Conservation (phyloP, 371 early-diverging fungal genomes). For the Zopfochytrium polystomum region DNA sequence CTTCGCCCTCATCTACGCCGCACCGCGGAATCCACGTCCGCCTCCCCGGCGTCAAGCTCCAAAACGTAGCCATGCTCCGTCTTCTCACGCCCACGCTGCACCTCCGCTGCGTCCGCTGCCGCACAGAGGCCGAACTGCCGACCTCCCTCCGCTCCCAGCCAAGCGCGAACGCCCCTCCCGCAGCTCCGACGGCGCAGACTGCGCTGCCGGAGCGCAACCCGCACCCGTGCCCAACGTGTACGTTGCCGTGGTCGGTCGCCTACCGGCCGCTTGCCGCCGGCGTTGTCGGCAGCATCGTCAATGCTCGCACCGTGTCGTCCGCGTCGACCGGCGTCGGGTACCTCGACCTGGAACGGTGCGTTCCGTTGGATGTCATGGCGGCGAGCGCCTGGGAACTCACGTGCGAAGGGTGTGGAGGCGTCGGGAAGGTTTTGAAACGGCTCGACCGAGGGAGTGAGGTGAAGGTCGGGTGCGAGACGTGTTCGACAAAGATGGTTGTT, state of each 20-base stretch:
- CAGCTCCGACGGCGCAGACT: slow-evolving; percentile 31
- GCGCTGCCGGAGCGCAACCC: too few relatives aligned
- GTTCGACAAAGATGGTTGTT: slow-evolving; percentile 28
- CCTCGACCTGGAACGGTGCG: slow-evolving; percentile 67
- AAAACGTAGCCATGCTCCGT: slow-evolving; percentile 62
- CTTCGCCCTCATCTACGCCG: not conserved
- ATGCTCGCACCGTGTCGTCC: slow-evolving; percentile 4
- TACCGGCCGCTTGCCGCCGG: slow-evolving; percentile 56
- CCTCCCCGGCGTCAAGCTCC: slow-evolving; percentile 54
- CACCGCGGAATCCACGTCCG: slow-evolving; percentile 69
- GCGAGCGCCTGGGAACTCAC: slow-evolving; percentile 58
- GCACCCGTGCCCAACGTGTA: slow-evolving; percentile 64
- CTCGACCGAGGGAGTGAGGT: slow-evolving; percentile 18
- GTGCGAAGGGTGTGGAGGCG: slow-evolving; percentile 50
- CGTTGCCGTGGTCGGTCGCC: slow-evolving; percentile 57
- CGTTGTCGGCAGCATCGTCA: slow-evolving; percentile 38
- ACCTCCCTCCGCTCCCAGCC: slow-evolving; percentile 10
- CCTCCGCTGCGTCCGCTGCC: slow-evolving; percentile 73
- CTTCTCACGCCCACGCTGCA: slow-evolving; percentile 58
- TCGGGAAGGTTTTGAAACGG: slow-evolving; percentile 22
- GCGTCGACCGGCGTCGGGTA: slow-evolving; percentile 59
- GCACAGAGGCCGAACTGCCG: slow-evolving; percentile 45
- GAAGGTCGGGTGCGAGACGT: slow-evolving; percentile 20
- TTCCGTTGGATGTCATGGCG: slow-evolving; percentile 66
- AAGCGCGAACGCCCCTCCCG: slow-evolving; percentile 54